These are phyloP conservation scores for Termitomyces sp. DNA, from an alignment of 768 basidiomycete genomes.

Conservation along the genomic window DNA sequence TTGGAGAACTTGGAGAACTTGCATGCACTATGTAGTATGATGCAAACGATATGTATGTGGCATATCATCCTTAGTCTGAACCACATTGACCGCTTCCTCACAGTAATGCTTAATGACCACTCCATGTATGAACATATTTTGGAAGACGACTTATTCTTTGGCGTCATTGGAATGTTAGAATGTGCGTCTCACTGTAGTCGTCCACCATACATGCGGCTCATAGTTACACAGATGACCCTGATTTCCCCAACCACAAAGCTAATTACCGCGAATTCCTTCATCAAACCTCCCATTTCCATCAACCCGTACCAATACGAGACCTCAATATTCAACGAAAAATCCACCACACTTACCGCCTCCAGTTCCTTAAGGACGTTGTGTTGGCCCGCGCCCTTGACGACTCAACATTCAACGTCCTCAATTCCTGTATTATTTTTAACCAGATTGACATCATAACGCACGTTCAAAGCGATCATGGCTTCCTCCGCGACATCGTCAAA, in stretches of 20 bases:
- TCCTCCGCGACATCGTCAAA: slow-evolving; percentile 74
- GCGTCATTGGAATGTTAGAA: slow-evolving; percentile 94
- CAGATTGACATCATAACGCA: slow-evolving; percentile 96
- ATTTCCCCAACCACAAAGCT: slow-evolving; percentile 94
- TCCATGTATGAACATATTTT: slow-evolving; percentile 92
- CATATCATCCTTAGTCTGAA: background rate
- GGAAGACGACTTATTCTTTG: slow-evolving; percentile 87
- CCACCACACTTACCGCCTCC: slow-evolving; percentile 94
- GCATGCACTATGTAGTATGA: slow-evolving; percentile 85
- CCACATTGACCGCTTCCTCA: slow-evolving; percentile 8
- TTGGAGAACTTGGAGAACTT: slow-evolving; percentile 86
- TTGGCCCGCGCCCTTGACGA: slow-evolving; percentile 94
- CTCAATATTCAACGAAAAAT: slow-evolving; percentile 76
- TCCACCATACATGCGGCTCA: slow-evolving; percentile 7
- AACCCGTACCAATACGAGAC: slow-evolving; percentile 84
- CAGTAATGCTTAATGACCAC: slow-evolving; percentile 95
- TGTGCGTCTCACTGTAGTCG: slow-evolving; percentile 51
- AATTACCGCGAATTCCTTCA: slow-evolving; percentile 93
- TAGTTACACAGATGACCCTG: slow-evolving; percentile 76
- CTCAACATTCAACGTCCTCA: slow-evolving; percentile 94
- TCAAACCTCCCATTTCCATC: slow-evolving; percentile 77
- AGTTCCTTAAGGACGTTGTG: slow-evolving; percentile 97
- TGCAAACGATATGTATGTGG: slow-evolving; percentile 84
- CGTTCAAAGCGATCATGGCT: slow-evolving; percentile 70
- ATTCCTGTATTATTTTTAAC: slow-evolving; percentile 97